phyloP scores from a whole-genome alignment of 306 rosid genomes.

The Prunus davidiana region DNA sequence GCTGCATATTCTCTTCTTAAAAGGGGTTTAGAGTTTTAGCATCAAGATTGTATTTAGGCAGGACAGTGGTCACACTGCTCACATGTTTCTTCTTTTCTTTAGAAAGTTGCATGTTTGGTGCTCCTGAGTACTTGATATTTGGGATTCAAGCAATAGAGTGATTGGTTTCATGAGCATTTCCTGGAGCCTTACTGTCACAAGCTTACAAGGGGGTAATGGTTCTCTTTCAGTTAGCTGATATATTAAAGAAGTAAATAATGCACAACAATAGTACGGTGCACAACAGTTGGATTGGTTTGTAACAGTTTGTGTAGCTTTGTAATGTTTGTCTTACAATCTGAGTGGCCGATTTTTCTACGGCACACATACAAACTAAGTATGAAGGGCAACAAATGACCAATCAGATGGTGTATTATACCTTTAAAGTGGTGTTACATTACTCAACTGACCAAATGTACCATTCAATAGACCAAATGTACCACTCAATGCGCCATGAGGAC shows the following conservation, averaged over 20 bases:
- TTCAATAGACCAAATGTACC: too few relatives aligned
- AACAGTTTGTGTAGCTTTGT: background rate
- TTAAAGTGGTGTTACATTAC: too few relatives aligned
- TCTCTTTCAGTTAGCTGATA: background rate
- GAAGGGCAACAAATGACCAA: too few relatives aligned
- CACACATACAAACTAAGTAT: too few relatives aligned
- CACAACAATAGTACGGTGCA: background rate
- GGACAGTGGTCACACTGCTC: conserved; percentile 9
- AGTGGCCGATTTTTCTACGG: too few relatives aligned
- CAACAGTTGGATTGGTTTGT: background rate
- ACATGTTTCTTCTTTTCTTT: background rate
- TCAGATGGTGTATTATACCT: too few relatives aligned
- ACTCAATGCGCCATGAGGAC: too few relatives aligned
- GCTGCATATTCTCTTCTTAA: conserved; percentile 11
- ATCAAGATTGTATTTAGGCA: conserved; percentile 10
- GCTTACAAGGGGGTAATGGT: background rate
- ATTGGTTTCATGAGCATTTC: background rate
- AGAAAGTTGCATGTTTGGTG: background rate
- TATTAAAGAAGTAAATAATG: background rate
- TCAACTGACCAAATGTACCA: too few relatives aligned
- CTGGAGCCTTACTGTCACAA: background rate
- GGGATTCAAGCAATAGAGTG: background rate
- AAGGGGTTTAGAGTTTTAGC: conserved; percentile 12
- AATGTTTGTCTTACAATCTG: background rate
- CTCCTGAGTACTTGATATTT: background rate